Conservation (phyloP, 2,329 filamentous ascomycete species). For the Sclerotiophoma versabilis region DNA sequence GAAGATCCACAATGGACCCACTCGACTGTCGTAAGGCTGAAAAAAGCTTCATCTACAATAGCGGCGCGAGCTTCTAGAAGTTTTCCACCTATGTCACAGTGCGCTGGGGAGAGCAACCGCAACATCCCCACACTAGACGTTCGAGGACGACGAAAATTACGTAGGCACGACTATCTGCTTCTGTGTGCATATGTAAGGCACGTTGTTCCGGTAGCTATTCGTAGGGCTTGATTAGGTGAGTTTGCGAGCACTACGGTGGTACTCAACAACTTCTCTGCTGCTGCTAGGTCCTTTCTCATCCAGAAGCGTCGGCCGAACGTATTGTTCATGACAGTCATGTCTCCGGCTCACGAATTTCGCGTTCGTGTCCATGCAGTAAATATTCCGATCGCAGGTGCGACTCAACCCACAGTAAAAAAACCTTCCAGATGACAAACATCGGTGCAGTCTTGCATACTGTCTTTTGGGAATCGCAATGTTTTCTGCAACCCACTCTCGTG, state of each 20-base stretch:
- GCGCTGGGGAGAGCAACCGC: slow-evolving; percentile 16
- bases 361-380: slow-evolving; percentile 2
- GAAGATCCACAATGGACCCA: slow-evolving; percentile 16
- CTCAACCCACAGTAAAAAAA: background rate
- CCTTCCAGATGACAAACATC: slow-evolving; percentile 2
- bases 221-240: background rate
- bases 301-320: slow-evolving; percentile 1
- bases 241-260: slow-evolving; percentile 1
- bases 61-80: slow-evolving; percentile 9
- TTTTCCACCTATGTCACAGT: slow-evolving; percentile 28
- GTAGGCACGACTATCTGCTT: slow-evolving; percentile 7
- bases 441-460: background rate
- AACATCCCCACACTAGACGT: background rate
- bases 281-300: background rate
- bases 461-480: background rate
- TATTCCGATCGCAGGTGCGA: slow-evolving; percentile 3
- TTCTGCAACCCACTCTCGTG: slow-evolving; percentile 9
- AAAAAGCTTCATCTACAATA: slow-evolving; percentile 23
- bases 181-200: background rate
- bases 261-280: slow-evolving; percentile 2
- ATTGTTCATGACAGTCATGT: slow-evolving; percentile 3
- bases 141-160: background rate
- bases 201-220: slow-evolving; percentile 1
- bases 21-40: slow-evolving; percentile 26
- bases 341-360: background rate